Conservation (phyloP, 495 filamentous ascomycete species). For the Penicillium parvum region DNA sequence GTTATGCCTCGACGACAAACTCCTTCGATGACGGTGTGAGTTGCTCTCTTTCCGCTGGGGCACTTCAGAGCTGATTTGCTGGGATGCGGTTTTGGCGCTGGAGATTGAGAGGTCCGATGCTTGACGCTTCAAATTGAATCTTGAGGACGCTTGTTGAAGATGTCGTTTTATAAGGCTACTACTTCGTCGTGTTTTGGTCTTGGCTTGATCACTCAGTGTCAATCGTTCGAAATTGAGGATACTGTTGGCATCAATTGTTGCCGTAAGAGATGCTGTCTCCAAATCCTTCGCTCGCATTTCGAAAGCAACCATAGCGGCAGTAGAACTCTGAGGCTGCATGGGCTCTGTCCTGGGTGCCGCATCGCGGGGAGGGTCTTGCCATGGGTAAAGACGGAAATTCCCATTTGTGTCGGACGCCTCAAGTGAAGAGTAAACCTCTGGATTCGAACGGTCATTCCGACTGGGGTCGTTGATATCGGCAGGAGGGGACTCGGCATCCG, state of each 20-base stretch:
- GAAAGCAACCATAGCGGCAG: constrained; percentile 43
- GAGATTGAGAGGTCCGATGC: constrained; percentile 33
- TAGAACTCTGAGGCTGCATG: constrained; percentile 42
- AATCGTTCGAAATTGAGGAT: constrained; percentile 55
- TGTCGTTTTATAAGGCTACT: constrained; percentile 51
- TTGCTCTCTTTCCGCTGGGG: constrained; percentile 46
- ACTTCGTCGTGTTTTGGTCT: constrained; percentile 30
- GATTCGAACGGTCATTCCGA: constrained; percentile 24
- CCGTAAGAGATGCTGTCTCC: constrained; percentile 55
- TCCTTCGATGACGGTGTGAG: constrained; percentile 49
- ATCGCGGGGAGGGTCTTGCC: constrained; percentile 39
- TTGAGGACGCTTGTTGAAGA: constrained; percentile 39
- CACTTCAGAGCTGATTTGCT: constrained; percentile 29
- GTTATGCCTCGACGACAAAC: constrained; percentile 47
- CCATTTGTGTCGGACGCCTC: constrained; percentile 17
- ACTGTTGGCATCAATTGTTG: constrained; percentile 61
- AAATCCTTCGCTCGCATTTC: constrained; percentile 39
- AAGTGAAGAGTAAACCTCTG: constrained; percentile 22
- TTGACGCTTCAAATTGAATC: constrained; percentile 34
- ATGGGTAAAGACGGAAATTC: constrained; percentile 34
- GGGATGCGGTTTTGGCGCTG: constrained; percentile 23
- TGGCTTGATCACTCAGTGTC: constrained; percentile 47
- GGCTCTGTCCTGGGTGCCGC: constrained; percentile 26
- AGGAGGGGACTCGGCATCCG: constrained; percentile 29
- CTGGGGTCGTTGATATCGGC: constrained; percentile 27